Evolutionary conservation across 2,329 filamentous ascomycete species (phyloP), one percentile per base, ranked within the genome.

Genomic region (Colletotrichum sojae): DNA sequence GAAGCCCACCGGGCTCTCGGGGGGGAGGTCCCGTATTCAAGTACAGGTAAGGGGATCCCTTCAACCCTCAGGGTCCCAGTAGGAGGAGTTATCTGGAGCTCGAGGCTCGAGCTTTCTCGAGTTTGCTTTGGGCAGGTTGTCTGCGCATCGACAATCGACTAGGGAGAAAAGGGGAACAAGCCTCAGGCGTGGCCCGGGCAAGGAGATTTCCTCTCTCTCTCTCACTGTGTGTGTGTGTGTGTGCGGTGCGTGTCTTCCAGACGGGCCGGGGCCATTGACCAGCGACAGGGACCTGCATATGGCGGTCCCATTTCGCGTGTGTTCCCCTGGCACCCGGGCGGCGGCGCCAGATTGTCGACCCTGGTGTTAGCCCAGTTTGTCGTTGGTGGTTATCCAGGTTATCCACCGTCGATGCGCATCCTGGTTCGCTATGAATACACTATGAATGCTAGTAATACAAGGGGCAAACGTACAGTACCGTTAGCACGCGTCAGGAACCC

Each of bases 91-190:
- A 36, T 36, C 13, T 45, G 54, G 12, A 64, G 40, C 10, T 20
- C 18, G 31, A 49, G 43, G 67, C 62, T 67, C 55, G 62, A 67
- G 62, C 66, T 65, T 54, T 36, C 15, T 67, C 56, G 62, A 56
- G 20, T 56, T 69, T 53, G 52, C 62, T 16, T 45, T 27, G 54
- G 45, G 66, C 20, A 46, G 62, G 51, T 51, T 61, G 62, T 66
- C 66, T 69, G 67, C 67, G 67, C 67, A 69, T 69, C 67, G 67
- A 67, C 62, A 58, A 55, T 58, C 31, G 54, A 61, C 67, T 69
- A 69, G 63, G 36, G 56, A 67, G 67, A 69, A 69, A 69, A 39
- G 67, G 62, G 67, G 67, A 69, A 67, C 62, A 67, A 69, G 62
- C 67, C 67, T 69, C 67, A 69, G 67, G 67, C 62, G 62, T 69